phyloP scores from a whole-genome alignment of 2,329 filamentous ascomycete species.

The Neonectria magnoliae region DNA sequence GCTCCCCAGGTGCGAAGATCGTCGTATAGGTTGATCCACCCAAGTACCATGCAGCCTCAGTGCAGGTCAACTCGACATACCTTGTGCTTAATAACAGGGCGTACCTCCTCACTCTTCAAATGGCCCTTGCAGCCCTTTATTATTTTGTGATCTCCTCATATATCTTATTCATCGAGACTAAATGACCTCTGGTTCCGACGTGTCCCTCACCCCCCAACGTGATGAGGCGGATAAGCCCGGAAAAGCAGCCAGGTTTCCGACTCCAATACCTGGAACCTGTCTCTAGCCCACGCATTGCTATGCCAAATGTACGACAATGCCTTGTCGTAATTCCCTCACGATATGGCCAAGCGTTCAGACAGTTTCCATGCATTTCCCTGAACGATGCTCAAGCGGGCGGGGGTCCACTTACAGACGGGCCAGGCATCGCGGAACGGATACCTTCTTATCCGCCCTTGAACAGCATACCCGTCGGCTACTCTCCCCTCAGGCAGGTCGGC shows the following conservation, averaged over 20 bases:
- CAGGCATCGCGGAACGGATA: background rate
- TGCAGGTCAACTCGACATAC: background rate
- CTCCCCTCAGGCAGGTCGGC: background rate
- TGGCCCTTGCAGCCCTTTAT: background rate
- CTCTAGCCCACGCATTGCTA: background rate
- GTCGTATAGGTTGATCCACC: background rate
- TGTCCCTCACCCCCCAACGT: background rate
- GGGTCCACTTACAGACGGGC: background rate
- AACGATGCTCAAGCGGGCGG: no score
- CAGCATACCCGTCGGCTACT: constrained; percentile 4
- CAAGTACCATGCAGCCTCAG: background rate
- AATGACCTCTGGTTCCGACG: background rate
- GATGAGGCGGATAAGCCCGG: background rate
- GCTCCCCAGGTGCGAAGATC: background rate
- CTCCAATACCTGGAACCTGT: background rate
- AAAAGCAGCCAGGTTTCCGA: background rate
- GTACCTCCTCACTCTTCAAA: background rate
- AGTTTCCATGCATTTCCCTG: background rate
- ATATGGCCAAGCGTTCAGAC: background rate
- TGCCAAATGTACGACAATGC: background rate
- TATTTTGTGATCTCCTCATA: background rate
- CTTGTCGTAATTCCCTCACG: background rate
- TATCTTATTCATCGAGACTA: background rate
- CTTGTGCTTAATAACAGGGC: background rate
- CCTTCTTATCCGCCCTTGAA: background rate